These are phyloP conservation scores for Skeletonema grethae DNA, from an alignment of 108 stramenopile species.

Conservation along the genomic window DNA sequence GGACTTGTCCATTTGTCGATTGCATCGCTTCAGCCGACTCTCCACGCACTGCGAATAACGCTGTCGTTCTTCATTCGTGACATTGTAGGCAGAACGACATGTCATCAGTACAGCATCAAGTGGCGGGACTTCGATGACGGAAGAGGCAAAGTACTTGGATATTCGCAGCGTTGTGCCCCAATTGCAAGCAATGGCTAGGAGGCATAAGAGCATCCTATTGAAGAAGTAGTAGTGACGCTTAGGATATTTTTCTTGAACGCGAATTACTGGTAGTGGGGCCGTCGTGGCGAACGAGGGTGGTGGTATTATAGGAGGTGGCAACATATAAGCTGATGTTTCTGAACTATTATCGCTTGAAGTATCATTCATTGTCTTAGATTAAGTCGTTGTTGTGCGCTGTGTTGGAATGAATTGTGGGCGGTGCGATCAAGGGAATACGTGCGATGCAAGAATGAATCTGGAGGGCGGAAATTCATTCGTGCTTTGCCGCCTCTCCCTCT, in stretches of 20 bases:
- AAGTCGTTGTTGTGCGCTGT: neutral
- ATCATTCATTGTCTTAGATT: neutral
- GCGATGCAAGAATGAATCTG: neutral
- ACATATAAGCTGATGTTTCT: neutral
- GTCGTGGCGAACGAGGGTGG: neutral
- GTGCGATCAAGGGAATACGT: too few species aligned
- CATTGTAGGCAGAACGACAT: constrained; percentile 24
- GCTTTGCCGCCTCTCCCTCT: neutral
- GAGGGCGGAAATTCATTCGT: neutral
- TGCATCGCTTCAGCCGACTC: constrained; percentile 32
- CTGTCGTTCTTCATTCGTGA: constrained; percentile 29
- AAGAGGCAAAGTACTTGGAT: constrained; percentile 31
- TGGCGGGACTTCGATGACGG: constrained; percentile 32
- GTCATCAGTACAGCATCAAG: constrained; percentile 24
- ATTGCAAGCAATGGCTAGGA: constrained; percentile 38
- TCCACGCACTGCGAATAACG: constrained; percentile 41
- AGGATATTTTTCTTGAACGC: neutral
- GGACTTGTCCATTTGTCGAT: constrained; percentile 22
- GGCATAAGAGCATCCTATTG: constrained; percentile 42
- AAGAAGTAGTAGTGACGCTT: constrained; percentile 20
- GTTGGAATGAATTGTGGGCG: neutral
- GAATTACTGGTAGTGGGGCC: neutral
- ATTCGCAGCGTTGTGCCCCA: constrained; percentile 43
- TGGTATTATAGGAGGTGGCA: neutral
- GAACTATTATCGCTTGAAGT: neutral